Evolutionary conservation across 768 basidiomycete genomes (phyloP).

Genomic region (Rhodotorula diobovata): DNA sequence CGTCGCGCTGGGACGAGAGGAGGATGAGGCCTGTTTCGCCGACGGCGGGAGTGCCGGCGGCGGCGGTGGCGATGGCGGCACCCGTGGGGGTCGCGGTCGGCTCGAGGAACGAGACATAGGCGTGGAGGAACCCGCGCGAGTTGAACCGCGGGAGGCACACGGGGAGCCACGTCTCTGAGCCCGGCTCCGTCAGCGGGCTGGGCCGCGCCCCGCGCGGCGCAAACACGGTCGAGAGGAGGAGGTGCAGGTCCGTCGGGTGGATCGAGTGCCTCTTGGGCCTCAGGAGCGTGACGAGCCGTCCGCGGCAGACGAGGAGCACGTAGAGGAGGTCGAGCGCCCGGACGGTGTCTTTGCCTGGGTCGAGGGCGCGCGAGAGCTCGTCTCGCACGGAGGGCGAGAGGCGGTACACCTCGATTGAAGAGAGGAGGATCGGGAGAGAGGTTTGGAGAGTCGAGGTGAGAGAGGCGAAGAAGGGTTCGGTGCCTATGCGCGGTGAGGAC

Average conservation of each 20-base stretch:
- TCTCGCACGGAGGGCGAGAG: background rate
- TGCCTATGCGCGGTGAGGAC: conserved; percentile 50
- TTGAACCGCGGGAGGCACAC: conserved; percentile 95
- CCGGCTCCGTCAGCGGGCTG: conserved; percentile 61
- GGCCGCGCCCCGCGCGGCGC: conserved; percentile 51
- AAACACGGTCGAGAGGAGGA: conserved; percentile 77
- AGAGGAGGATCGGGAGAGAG: conserved; percentile 51
- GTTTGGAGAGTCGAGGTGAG: conserved; percentile 70
- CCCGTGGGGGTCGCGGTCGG: too few species aligned
- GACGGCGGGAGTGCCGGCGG: conserved; percentile 20
- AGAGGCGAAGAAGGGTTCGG: conserved; percentile 50
- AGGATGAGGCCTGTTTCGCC: conserved; percentile 64
- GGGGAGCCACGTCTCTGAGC: conserved; percentile 83
- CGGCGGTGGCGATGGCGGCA: too few species aligned
- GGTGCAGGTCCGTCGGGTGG: conserved; percentile 66
- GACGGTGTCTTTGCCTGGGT: conserved; percentile 8
- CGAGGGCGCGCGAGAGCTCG: conserved; percentile 14
- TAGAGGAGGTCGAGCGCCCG: conserved; percentile 71
- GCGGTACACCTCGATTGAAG: conserved; percentile 32
- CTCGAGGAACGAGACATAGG: conserved; percentile 60
- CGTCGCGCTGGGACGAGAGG: conserved; percentile 53
- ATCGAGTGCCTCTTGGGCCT: conserved; percentile 90
- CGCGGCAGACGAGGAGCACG: conserved; percentile 73
- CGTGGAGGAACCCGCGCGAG: conserved; percentile 79
- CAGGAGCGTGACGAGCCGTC: conserved; percentile 75